phyloP scores from a whole-genome alignment of 352 stramenopile species.

The Globisporangium yorkense region DNA sequence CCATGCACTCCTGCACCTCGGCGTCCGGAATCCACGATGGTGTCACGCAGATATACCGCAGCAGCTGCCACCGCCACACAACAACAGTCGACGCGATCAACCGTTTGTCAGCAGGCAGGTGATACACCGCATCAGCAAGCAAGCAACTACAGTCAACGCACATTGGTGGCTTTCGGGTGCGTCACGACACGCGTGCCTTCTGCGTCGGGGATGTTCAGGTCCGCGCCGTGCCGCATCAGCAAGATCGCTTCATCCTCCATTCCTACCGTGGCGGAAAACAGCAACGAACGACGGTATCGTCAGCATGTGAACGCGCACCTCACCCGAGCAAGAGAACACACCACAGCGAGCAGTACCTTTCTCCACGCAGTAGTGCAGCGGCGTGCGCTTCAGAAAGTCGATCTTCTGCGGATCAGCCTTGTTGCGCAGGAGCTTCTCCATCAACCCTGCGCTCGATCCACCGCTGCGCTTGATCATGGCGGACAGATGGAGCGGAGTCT shows the following conservation, averaged over 20 bases:
- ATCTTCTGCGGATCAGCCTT: slow-evolving; percentile 41
- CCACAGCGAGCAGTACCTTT: slow-evolving; percentile 34
- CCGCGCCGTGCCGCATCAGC: slow-evolving; percentile 56
- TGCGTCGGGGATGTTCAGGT: slow-evolving; percentile 65
- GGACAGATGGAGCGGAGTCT: slow-evolving; percentile 69
- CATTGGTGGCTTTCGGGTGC: slow-evolving; percentile 49
- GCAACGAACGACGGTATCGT: slow-evolving; percentile 3
- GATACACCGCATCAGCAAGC: neutral
- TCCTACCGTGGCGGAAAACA: slow-evolving; percentile 19
- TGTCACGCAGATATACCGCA: slow-evolving; percentile 48
- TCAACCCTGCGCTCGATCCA: slow-evolving; percentile 33
- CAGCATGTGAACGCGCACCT: neutral
- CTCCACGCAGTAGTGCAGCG: slow-evolving; percentile 71
- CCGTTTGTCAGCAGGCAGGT: neutral
- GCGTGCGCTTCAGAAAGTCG: slow-evolving; percentile 71
- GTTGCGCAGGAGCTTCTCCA: slow-evolving; percentile 59
- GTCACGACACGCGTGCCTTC: slow-evolving; percentile 51
- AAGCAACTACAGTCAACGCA: slow-evolving; percentile 19
- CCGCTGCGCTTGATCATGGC: slow-evolving; percentile 58
- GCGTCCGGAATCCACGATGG: slow-evolving; percentile 60
- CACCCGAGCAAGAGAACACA: neutral
- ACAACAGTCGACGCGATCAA: slow-evolving; percentile 8
- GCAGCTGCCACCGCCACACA: slow-evolving; percentile 15
- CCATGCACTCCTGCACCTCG: slow-evolving; percentile 58
- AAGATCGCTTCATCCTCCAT: slow-evolving; percentile 52